Conservation (phyloP, 805 yeast species). For the Isabelozyma rhagii region DNA sequence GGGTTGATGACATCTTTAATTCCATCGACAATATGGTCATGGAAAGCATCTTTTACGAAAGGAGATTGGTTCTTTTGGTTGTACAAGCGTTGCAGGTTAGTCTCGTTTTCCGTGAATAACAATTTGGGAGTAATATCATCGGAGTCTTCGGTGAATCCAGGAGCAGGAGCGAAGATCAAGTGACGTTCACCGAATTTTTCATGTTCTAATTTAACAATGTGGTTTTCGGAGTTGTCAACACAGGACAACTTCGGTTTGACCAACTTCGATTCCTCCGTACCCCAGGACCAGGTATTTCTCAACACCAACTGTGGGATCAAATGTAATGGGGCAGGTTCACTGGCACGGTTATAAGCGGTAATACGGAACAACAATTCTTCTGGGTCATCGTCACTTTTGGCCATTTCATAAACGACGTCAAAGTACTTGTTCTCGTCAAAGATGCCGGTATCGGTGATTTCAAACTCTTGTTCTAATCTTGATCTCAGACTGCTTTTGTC, state of each 20-base stretch:
- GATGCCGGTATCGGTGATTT: constrained; percentile 75
- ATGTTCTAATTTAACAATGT: constrained; percentile 59
- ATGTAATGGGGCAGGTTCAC: constrained; percentile 83
- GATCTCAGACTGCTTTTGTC: constrained; percentile 63
- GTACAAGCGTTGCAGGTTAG: constrained; percentile 69
- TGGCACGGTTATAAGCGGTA: constrained; percentile 84
- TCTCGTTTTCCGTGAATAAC: constrained; percentile 86
- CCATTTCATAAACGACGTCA: constrained; percentile 87
- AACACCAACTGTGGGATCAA: constrained; percentile 79
- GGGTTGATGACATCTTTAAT: constrained; percentile 67
- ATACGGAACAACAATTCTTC: constrained; percentile 79
- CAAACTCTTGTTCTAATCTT: constrained; percentile 72
- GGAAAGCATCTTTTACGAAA: constrained; percentile 88
- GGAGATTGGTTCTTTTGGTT: constrained; percentile 52
- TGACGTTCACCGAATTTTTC: constrained; percentile 65
- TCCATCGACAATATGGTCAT: constrained; percentile 70
- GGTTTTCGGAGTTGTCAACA: constrained; percentile 35
- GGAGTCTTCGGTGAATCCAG: constrained; percentile 57
- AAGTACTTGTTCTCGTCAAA: constrained; percentile 75
- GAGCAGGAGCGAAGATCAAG: constrained; percentile 77
- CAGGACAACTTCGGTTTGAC: constrained; percentile 49
- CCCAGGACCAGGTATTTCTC: constrained; percentile 96
- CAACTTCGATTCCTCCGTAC: constrained; percentile 45
- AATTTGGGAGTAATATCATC: constrained; percentile 73
- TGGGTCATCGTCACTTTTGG: constrained; percentile 76